Base-by-base conservation (phyloP, 176 grass and related monocot species). In the Aegilops umbellulata region DNA sequence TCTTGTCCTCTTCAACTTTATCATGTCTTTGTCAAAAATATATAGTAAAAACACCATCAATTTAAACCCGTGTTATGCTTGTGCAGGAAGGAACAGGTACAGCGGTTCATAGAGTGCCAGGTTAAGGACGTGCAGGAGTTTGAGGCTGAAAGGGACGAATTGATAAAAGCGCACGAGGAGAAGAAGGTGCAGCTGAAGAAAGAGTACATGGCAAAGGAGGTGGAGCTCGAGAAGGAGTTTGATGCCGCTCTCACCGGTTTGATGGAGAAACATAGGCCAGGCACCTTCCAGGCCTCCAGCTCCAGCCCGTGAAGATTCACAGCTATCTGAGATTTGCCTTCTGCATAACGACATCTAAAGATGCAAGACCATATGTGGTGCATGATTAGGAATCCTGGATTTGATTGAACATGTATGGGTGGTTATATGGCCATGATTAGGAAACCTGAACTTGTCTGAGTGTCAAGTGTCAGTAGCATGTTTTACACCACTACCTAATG, bases 211-310 rank as follows among this genome's bases (percentile, higher is more conserved):
- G 81, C 80, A 34, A 90, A 91, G 79, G 90, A 94, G 80, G 8
- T 95, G 10, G 82, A 95, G 78, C 80, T 92, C 35, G 93, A 90
- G 90, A 64, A 75, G 81, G 76, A 90, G 85, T 78, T 94, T 23
- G 90, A 96, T 4, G 67, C 88, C 11, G 83, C 76, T 7, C 82
- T 94, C 10, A 93, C 92, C 12, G 5, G 58, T 22, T 76, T 99
- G 85, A 99, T 96, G 94, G 85, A 99, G 24, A 93, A 91, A 66
- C 95, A 90, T 61, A 90, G 89, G 86, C 92, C 92, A 26, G 82
- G 76, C 55, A 88, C 60, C 73, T 96, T 99, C 85, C 84, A 91
- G 71, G 81, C 82, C 68, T 84, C 90, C 38, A 88, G 49, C 81
- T 76, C 85, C 10, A 35, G 25, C 25, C 31, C 44, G 60, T 2